These are phyloP conservation scores for Diplodia corticola DNA, from an alignment of 2,329 filamentous ascomycete genomes.

Conservation along the genomic window DNA sequence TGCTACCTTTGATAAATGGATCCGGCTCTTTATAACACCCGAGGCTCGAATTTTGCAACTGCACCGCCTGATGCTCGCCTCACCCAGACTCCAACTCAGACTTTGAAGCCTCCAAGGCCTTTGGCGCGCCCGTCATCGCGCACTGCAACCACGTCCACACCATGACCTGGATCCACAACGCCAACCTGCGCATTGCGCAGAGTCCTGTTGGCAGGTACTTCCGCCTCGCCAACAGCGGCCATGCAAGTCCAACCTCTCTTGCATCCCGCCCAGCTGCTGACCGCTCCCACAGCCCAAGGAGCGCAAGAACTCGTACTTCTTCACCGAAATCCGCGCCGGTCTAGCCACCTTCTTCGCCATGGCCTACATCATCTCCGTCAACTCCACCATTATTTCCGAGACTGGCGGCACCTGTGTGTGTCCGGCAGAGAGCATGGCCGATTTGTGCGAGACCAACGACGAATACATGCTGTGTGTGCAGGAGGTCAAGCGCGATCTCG, in stretches of 20 bases:
- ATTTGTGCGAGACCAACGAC: conserved; percentile 56
- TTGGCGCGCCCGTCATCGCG: neutral
- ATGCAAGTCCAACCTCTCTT: conserved; percentile 58
- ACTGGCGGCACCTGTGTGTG: conserved; percentile 77
- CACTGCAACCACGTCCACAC: neutral
- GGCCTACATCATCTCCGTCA: conserved; percentile 63
- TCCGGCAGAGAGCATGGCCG: conserved; percentile 48
- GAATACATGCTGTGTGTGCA: conserved; percentile 65
- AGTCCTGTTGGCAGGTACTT: conserved; percentile 54
- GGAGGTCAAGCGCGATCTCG: conserved; percentile 71
- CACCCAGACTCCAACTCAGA: neutral
- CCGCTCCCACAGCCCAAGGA: conserved; percentile 58
- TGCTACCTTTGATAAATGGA: neutral
- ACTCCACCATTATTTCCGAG: conserved; percentile 71
- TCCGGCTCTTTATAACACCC: conserved; percentile 9
- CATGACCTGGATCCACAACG: conserved; percentile 33
- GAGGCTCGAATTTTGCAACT: conserved; percentile 1
- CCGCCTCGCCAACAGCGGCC: conserved; percentile 76
- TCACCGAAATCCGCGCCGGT: conserved; percentile 81
- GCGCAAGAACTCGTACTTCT: conserved; percentile 73
- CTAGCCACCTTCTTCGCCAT: conserved; percentile 64
- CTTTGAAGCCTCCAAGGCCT: neutral
- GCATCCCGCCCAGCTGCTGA: conserved; percentile 24
- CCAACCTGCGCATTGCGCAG: conserved; percentile 37
- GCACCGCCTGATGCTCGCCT: neutral